These are phyloP conservation scores for Heliamphora pulchella DNA, from an alignment of 179 eudicot genomes.

Conservation along the genomic window DNA sequence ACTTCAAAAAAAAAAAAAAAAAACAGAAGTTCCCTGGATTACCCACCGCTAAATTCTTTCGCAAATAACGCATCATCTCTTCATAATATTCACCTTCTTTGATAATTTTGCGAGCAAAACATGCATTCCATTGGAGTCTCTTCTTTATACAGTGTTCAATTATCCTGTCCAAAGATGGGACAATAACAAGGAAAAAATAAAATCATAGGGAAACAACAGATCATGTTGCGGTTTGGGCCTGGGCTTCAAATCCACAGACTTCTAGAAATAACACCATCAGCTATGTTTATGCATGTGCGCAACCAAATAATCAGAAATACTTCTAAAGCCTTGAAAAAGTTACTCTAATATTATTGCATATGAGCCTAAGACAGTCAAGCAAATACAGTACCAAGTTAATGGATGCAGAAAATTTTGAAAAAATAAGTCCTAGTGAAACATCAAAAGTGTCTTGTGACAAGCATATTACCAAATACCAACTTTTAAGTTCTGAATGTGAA, in stretches of 20 bases:
- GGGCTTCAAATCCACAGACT: neutral
- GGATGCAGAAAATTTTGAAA: neutral
- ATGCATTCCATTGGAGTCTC: conserved; percentile 75
- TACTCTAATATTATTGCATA: neutral
- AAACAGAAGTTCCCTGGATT: conserved; percentile 8
- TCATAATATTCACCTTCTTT: conserved; percentile 95
- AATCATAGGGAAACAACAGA: conserved; percentile 1
- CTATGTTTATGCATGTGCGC: neutral
- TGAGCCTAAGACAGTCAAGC: neutral
- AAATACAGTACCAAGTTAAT: neutral
- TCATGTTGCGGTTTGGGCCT: too few relatives aligned
- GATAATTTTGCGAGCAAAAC: conserved; percentile 83
- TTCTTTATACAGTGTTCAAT: conserved; percentile 87
- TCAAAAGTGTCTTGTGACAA: too few relatives aligned
- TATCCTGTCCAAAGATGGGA: conserved; percentile 43
- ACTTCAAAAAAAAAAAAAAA: conserved; percentile 10
- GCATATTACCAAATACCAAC: too few relatives aligned
- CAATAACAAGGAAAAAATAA: neutral
- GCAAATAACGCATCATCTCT: conserved; percentile 90
- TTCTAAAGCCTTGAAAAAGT: neutral
- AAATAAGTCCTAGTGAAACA: too few relatives aligned
- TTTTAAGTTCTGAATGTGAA: neutral
- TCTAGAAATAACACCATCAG: conserved; percentile 1
- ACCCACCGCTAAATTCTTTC: conserved; percentile 81
- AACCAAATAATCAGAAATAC: neutral